Base-by-base conservation (phyloP, 1,139 yeast genomes). In the Sugiyamaella neomexicana region DNA sequence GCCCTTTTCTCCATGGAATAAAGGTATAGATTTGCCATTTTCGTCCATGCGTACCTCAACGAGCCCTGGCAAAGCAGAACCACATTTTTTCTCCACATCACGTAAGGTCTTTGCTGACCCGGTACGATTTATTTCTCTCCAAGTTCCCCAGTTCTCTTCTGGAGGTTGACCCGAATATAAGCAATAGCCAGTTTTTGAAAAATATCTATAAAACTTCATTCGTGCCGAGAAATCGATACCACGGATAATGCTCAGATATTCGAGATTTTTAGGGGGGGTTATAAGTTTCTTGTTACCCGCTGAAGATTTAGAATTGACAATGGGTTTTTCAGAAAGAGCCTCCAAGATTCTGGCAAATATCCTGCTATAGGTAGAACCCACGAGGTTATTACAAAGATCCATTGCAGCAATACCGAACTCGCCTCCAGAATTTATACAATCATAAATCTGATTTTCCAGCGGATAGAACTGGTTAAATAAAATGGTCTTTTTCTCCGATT, bases 221-320 rank as follows among this genome's bases (percentile, higher is more conserved):
- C 89, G 82, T 0, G 95, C 95, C 57, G 81, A 83, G 60, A 83
- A 83, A 63, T 87, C 95, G 57, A 83, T 81, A 27, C 85, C 84
- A 56, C 88, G 75, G 1, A 86, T 76, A 1, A 89, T 70, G 1
- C 78, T 70, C 44, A 74, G 65, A 45, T 75, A 73, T 12, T 71
- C 73, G n/a, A 43, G 34, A 29, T 31, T 25, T 6, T 45, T 31
- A 9, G 54, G 49, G 9, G 42, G 41, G 36, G 68, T 63, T 2
- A 66, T 60, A 2, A 72, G 64, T 49, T 67, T 67, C 41, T 56
- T 57, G 6, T 55, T 49, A 42, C 53, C 56, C 1, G 29, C 47
- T 3, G 36, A 7, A 25, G 56, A 55, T 42, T 70, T 73, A 8
- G 70, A 70, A 1, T 80, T 73, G 43, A 76, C 32, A 5, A n/a